These are phyloP conservation scores for Hemisphaericaspora xylanilytica DNA, from an alignment of 1,139 yeast species.

Conservation along the genomic window DNA sequence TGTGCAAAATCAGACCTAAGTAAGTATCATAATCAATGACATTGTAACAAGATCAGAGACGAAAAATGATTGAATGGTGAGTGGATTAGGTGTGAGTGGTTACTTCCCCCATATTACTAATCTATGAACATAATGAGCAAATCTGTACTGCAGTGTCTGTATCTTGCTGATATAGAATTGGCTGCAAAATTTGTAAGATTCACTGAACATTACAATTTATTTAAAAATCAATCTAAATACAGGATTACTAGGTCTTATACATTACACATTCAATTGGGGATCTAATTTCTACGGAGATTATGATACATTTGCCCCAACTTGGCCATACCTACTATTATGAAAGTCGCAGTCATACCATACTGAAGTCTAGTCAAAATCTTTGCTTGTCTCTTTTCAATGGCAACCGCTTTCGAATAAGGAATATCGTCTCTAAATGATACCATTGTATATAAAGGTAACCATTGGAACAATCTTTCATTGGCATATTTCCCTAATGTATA, in stretches of 20 bases:
- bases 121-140: too few species aligned
- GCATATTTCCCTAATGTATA: conserved; percentile 53
- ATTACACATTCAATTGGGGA: too few species aligned
- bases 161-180: too few species aligned
- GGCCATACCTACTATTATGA: conserved; percentile 11
- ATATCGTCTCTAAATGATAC: conserved; percentile 85
- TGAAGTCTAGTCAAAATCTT: conserved; percentile 36
- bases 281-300: neutral
- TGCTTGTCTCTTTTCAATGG: conserved; percentile 50
- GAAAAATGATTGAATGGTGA: too few species aligned
- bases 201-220: neutral
- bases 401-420: conserved; percentile 68
- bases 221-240: neutral
- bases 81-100: too few species aligned
- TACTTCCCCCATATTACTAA: too few species aligned
- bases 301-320: conserved; percentile 6
- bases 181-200: too few species aligned
- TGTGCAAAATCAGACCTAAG: too few species aligned
- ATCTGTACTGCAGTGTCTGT: too few species aligned
- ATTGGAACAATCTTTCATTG: conserved; percentile 45
- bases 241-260: too few species aligned
- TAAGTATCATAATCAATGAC: too few species aligned
- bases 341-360: conserved; percentile 18
- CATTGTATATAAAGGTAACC: conserved; percentile 93
- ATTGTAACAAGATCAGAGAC: too few species aligned